These are phyloP conservation scores for Hypoxylon sp. DNA, from an alignment of 2,329 filamentous ascomycete species.

Conservation along the genomic window DNA sequence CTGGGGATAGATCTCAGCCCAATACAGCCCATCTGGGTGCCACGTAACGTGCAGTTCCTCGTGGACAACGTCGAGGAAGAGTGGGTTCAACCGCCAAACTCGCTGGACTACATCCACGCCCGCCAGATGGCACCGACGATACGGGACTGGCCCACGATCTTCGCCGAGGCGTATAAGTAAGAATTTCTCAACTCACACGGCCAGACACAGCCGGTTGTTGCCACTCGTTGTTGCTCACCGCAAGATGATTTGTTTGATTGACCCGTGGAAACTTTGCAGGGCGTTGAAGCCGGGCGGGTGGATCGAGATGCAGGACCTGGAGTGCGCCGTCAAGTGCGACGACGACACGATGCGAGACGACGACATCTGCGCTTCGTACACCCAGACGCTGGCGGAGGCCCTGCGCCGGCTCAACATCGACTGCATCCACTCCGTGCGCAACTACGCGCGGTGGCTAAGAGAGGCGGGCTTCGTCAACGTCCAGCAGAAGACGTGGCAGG, in stretches of 20 bases:
- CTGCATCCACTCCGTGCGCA: conserved; percentile 14
- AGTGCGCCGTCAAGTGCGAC: conserved; percentile 57
- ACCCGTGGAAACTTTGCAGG: conserved; percentile 44
- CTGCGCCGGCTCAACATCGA: conserved; percentile 23
- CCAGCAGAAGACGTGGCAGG: conserved; percentile 17
- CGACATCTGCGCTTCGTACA: conserved; percentile 56
- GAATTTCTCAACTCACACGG: no score
- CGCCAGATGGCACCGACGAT: conserved; percentile 65
- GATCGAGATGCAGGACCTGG: conserved; percentile 64
- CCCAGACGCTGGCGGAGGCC: conserved; percentile 38
- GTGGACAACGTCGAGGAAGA: conserved; percentile 66
- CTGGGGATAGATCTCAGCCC: conserved; percentile 52
- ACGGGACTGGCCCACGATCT: conserved; percentile 61
- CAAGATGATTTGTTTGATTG: conserved; percentile 17
- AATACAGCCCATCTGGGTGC: conserved; percentile 52
- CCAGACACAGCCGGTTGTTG: not conserved
- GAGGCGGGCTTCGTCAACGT: conserved; percentile 34
- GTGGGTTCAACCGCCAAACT: conserved; percentile 62
- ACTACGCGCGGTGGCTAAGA: conserved; percentile 21
- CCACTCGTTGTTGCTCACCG: conserved; percentile 12
- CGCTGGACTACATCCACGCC: conserved; percentile 68
- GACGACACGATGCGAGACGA: conserved; percentile 50
- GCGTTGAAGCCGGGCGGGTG: conserved; percentile 63
- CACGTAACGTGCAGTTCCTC: conserved; percentile 51
- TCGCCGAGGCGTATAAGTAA: conserved; percentile 58